Conservation (phyloP, 2,329 filamentous ascomycete species). For the Trichoderma cornu-damae region DNA sequence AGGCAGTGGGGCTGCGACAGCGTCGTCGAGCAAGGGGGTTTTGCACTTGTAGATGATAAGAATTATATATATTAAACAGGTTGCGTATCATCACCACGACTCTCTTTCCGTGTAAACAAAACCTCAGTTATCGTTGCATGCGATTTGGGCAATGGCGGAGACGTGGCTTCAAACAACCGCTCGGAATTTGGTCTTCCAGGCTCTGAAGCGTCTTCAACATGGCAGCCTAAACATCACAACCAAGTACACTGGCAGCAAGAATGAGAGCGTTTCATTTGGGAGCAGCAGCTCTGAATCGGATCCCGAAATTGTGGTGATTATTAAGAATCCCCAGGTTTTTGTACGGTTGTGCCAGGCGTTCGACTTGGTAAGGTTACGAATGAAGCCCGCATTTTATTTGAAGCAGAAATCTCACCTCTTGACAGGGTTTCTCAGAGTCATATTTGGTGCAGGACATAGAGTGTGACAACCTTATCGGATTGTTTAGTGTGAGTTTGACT, state of each 20-base stretch:
- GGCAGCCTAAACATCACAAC: constrained; percentile 5
- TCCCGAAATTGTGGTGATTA: background rate
- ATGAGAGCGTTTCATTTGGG: constrained; percentile 3
- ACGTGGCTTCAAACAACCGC: constrained; percentile 19
- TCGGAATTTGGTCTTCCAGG: constrained; percentile 8
- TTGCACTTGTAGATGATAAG: background rate
- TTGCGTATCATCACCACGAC: background rate
- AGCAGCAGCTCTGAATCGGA: background rate
- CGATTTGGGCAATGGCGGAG: constrained; percentile 6
- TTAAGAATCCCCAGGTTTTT: constrained; percentile 16
- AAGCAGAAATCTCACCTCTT: background rate
- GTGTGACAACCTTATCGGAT: constrained; percentile 12
- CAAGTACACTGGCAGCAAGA: background rate
- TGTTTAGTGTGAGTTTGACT: constrained; percentile 16
- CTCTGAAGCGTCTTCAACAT: constrained; percentile 12
- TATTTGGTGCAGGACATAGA: constrained; percentile 20
- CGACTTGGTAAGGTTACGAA: constrained; percentile 12
- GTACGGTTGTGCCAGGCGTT: constrained; percentile 17
- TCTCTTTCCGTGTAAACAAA: background rate
- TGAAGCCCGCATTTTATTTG: background rate
- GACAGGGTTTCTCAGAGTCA: constrained; percentile 20
- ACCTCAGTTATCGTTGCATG: background rate
- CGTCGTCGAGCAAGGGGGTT: too few relatives aligned
- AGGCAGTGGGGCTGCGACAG: too few relatives aligned
- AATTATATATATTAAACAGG: background rate